Evolutionary conservation across 2,329 filamentous ascomycete species (phyloP).

Genomic region (Erysiphe neolycopersici): DNA sequence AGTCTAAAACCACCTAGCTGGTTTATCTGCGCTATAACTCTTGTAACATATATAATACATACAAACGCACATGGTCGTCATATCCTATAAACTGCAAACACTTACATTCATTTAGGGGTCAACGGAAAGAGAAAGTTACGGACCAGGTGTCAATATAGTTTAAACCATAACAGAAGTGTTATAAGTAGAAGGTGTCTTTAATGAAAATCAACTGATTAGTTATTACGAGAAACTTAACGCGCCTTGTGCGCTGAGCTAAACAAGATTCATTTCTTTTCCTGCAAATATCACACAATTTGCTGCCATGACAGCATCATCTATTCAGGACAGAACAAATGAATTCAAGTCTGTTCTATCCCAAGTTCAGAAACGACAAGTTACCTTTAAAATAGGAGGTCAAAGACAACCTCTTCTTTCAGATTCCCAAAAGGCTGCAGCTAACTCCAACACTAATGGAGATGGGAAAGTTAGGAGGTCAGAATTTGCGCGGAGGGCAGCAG

Average conservation of each 20-base stretch:
- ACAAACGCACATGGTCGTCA: too few species aligned
- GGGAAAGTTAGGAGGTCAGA: slow-evolving; percentile 44
- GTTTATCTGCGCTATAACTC: too few species aligned
- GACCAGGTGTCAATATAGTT: too few species aligned
- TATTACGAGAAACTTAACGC: neutral
- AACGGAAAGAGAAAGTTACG: too few species aligned
- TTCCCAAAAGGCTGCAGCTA: slow-evolving; percentile 37
- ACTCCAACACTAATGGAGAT: slow-evolving; percentile 20
- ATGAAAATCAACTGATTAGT: neutral
- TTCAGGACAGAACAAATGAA: slow-evolving; percentile 90
- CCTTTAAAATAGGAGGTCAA: slow-evolving; percentile 52
- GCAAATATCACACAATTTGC: neutral
- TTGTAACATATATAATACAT: too few species aligned
- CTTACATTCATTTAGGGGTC: too few species aligned
- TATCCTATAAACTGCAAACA: too few species aligned
- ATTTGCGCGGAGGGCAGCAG: slow-evolving; percentile 73
- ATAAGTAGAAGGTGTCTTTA: neutral
- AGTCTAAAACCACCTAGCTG: too few species aligned
- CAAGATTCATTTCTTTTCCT: neutral
- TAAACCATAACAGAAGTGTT: too few species aligned
- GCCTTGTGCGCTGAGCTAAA: neutral
- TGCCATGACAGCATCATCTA: slow-evolving; percentile 40
- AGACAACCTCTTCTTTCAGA: slow-evolving; percentile 55
- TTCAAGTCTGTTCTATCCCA: slow-evolving; percentile 78
- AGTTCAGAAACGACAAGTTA: slow-evolving; percentile 53